A percentile compares a stretch with the other conserved stretches of the same genome.
Conservation (phyloP, 768 basidiomycete species). For the Boletus tomentosulus region DNA sequence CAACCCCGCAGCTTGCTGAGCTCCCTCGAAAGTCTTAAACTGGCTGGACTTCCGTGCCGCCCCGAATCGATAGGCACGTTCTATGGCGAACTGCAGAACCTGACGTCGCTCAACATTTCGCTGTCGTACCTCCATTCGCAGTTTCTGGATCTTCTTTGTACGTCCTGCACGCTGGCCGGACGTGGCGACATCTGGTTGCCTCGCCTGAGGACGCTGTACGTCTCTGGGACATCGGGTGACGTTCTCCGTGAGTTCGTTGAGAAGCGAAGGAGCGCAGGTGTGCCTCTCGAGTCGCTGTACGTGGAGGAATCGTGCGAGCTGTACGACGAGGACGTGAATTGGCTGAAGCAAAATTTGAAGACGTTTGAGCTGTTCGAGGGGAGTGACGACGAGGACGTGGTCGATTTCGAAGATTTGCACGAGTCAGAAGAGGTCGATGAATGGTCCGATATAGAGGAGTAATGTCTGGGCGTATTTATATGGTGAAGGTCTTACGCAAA, state of each 20-base stretch:
- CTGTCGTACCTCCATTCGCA: slow-evolving; percentile 25
- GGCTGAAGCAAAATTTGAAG: slow-evolving; percentile 50
- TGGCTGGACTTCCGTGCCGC: slow-evolving; percentile 47
- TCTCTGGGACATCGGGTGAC: slow-evolving; percentile 40
- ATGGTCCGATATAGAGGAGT: slow-evolving; percentile 13
- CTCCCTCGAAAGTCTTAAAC: slow-evolving; percentile 48
- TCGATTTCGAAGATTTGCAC: slow-evolving; percentile 24
- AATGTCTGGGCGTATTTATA: neutral
- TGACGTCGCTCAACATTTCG: slow-evolving; percentile 43
- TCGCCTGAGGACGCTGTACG: slow-evolving; percentile 44
- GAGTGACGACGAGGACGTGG: slow-evolving; percentile 42
- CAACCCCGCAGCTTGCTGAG: slow-evolving; percentile 36
- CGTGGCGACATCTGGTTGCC: slow-evolving; percentile 39
- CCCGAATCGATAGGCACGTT: slow-evolving; percentile 32
- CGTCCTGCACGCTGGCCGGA: neutral
- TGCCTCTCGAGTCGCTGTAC: slow-evolving; percentile 42
- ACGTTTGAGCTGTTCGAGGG: slow-evolving; percentile 55
- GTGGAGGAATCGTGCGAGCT: slow-evolving; percentile 46
- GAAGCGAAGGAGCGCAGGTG: slow-evolving; percentile 37
- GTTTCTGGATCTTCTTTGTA: slow-evolving; percentile 26
- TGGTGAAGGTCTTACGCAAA: neutral
- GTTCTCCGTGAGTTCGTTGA: slow-evolving; percentile 44
- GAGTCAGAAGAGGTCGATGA: slow-evolving; percentile 9
- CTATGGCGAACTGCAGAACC: slow-evolving; percentile 44
- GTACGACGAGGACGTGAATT: slow-evolving; percentile 39